Conservation (phyloP, 352 stramenopile species). For the Pythium periplocum region DNA sequence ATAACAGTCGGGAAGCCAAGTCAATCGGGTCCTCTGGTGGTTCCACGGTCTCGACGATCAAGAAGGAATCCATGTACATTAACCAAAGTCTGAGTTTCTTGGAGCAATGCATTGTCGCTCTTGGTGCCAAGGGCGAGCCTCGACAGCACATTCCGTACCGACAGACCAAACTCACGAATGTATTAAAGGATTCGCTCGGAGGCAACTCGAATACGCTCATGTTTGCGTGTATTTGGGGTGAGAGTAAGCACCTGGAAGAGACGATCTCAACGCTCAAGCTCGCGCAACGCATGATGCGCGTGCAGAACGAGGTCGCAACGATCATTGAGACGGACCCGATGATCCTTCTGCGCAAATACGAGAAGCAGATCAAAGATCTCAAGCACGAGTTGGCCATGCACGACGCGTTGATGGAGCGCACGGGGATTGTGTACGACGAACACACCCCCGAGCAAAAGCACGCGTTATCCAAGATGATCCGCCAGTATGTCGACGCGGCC, state of each 20-base stretch:
- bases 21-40: background rate
- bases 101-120: conserved; percentile 92
- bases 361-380: conserved; percentile 89
- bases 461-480: conserved; percentile 60
- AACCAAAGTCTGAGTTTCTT: conserved; percentile 96
- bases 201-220: conserved; percentile 95
- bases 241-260: conserved; percentile 90
- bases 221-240: conserved; percentile 93
- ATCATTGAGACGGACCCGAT: conserved; percentile 86
- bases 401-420: conserved; percentile 88
- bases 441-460: conserved; percentile 91
- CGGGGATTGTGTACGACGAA: conserved; percentile 79
- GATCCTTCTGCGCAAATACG: conserved; percentile 86
- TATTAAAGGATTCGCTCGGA: conserved; percentile 91
- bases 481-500: conserved; percentile 69
- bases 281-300: conserved; percentile 91
- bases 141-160: conserved; percentile 87
- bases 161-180: conserved; percentile 94
- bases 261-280: conserved; percentile 92
- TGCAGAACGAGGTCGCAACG: conserved; percentile 85
- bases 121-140: conserved; percentile 52
- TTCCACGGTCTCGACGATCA: conserved; percentile 66
- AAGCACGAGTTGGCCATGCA: conserved; percentile 94
- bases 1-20: conserved; percentile 9
- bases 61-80: conserved; percentile 97